Evolutionary conservation across 2,329 filamentous ascomycete genomes (phyloP).

Genomic region (Clonostachys sp.): DNA sequence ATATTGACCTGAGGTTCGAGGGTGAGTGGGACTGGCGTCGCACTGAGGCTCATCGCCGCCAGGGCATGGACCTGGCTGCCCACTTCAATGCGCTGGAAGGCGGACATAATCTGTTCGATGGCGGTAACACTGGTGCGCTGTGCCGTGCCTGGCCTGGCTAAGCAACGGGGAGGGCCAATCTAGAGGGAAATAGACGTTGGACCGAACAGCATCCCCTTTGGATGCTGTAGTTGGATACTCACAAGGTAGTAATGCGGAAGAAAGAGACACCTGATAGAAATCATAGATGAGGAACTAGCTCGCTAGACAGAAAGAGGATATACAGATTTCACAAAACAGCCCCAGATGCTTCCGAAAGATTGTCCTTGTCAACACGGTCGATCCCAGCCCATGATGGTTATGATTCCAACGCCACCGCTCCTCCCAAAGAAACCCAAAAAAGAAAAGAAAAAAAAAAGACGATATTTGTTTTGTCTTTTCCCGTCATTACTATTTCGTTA

Average conservation of each 20-base stretch:
- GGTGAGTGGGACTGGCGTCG: slow-evolving; percentile 53
- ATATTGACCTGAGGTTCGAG: slow-evolving; percentile 23
- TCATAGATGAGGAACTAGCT: not conserved
- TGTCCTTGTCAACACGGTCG: too few species aligned
- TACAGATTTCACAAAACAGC: not conserved
- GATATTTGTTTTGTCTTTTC: too few species aligned
- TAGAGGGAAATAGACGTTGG: not conserved
- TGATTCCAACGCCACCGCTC: too few species aligned
- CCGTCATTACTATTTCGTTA: too few species aligned
- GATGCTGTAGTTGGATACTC: too few species aligned
- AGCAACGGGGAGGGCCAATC: not conserved
- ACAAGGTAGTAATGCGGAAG: not conserved
- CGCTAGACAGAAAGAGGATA: not conserved
- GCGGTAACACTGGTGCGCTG: slow-evolving; percentile 45
- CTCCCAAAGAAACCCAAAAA: too few species aligned
- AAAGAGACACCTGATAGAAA: not conserved
- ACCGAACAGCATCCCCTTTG: not conserved
- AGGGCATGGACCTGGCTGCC: slow-evolving; percentile 48
- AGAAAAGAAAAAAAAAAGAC: too few species aligned
- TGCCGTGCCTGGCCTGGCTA: slow-evolving; percentile 40
- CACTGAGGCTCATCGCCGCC: slow-evolving; percentile 49
- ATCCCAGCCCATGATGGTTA: too few species aligned
- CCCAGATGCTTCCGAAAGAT: not conserved
- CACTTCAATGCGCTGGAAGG: slow-evolving; percentile 55
- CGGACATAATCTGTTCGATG: slow-evolving; percentile 46